Evolutionary conservation across 768 basidiomycete genomes (phyloP), one percentile per base, ranked within the genome.

Genomic region (Mycena latifolia): DNA sequence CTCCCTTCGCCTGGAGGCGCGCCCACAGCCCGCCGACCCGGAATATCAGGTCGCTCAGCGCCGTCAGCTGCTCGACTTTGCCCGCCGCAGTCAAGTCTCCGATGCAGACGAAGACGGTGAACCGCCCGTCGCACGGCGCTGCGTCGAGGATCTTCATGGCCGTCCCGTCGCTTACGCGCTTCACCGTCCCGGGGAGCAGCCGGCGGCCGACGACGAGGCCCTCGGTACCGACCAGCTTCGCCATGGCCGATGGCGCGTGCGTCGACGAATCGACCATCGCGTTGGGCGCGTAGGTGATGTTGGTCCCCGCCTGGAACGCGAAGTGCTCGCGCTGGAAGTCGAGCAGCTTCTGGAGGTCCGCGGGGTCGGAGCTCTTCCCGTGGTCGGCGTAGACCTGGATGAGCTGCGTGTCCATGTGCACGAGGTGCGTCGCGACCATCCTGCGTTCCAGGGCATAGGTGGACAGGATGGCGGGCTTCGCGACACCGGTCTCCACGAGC

Each of bases 281-380:
- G n/a, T 59, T 65, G 5, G 55, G 28, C 20, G 41, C 56, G 33
- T 65, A 59, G 5, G 56, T 64, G 56, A 64, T 64, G 33, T 52
- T 43, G 12, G 63, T 65, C 2, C 63, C 63, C 5, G 63, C 63
- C 39, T 65, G 63, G 63, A 53, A 65, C n/a, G 63, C 55, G 24
- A 35, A 46, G 33, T 65, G 55, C 45, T 57, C 43, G 5, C 24
- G 41, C 51, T 53, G 50, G 43, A 65, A 65, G 31, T 39, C 51
- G 24, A 65, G 5, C 18, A 65, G 63, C 35, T 59, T 65, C 51
- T 58, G 5, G 8, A 43, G 33, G 43, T 65, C 56, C 41, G 18
- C 45, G 14, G 56, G 56, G n/a, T 65, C 20, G 4, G 33, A 27
- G 56, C 63, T 59, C 45, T 65, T 65, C 4, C 63, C 63, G n/a